These are phyloP conservation scores for Diaporthe vaccinii DNA, from an alignment of 2,329 filamentous ascomycete genomes.

Conservation along the genomic window DNA sequence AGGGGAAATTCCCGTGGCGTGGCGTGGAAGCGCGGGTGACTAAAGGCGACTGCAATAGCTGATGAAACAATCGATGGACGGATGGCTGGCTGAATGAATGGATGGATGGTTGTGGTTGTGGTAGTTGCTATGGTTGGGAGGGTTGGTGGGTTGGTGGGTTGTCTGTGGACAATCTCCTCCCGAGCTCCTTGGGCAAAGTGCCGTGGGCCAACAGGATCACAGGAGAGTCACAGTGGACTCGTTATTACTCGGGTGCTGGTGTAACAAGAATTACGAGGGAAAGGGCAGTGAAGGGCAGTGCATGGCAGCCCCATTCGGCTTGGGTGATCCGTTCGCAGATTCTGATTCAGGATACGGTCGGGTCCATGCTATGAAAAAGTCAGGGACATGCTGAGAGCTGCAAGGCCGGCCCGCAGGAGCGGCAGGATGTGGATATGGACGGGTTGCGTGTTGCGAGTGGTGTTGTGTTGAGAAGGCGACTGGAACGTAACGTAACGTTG, in stretches of 20 bases:
- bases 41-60: background rate
- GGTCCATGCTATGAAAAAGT: background rate
- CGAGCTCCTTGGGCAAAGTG: background rate
- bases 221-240: background rate
- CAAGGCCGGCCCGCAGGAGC: background rate
- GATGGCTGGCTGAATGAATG: constrained; percentile 6
- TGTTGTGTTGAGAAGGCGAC: constrained; percentile 12
- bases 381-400: background rate
- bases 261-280: background rate
- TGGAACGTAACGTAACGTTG: constrained; percentile 30
- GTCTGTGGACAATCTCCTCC: background rate
- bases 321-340: background rate
- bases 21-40: background rate
- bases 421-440: constrained; percentile 15
- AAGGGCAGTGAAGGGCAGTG: background rate
- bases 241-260: background rate
- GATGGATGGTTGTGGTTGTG: background rate
- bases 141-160: background rate
- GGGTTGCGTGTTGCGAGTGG: background rate
- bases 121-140: background rate
- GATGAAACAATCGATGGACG: constrained; percentile 24
- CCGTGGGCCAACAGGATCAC: constrained; percentile 3
- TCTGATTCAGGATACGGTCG: constrained; percentile 3
- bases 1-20: constrained; percentile 30
- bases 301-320: background rate